phyloP scores from a whole-genome alignment of 1,284 basidiomycete species.

The Ceratobasidium papillatum region DNA sequence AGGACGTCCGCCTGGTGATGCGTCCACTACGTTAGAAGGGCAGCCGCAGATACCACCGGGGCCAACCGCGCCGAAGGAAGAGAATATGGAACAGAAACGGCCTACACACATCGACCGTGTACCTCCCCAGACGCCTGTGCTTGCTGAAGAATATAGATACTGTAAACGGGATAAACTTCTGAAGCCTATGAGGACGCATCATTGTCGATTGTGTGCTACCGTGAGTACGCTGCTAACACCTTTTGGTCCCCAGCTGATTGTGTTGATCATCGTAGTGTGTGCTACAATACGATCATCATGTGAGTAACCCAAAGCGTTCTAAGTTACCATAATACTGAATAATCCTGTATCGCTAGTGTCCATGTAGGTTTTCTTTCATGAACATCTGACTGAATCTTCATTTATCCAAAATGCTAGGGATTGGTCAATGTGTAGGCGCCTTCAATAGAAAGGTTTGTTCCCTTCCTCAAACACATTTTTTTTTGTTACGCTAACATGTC shows the following conservation, averaged over 20 bases:
- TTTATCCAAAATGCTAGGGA: constrained; percentile 58
- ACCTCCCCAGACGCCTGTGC: constrained; percentile 53
- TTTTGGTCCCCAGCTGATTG: background rate
- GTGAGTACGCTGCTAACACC: constrained; percentile 53
- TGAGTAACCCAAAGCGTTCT: constrained; percentile 42
- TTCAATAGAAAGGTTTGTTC: constrained; percentile 72
- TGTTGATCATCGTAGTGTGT: constrained; percentile 62
- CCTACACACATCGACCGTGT: constrained; percentile 12
- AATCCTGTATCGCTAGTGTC: constrained; percentile 54
- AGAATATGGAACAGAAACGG: background rate
- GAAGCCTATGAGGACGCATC: constrained; percentile 77
- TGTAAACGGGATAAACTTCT: constrained; percentile 65
- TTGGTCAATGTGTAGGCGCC: constrained; percentile 84
- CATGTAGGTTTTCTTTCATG: constrained; percentile 58
- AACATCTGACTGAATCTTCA: background rate
- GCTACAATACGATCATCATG: constrained; percentile 77
- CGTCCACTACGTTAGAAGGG: constrained; percentile 18
- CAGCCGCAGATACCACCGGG: background rate
- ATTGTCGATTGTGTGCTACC: constrained; percentile 76
- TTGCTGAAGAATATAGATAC: constrained; percentile 67
- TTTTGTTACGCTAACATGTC: background rate
- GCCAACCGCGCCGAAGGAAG: background rate
- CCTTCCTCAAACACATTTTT: background rate
- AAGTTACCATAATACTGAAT: background rate
- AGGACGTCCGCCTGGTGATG: constrained; percentile 19